Percentiles rank a stretch among this genome's conserved stretches.
These are phyloP conservation scores for Penicillium aurantiogriseum DNA, from an alignment of 2,329 filamentous ascomycete species.

Conservation along the genomic window DNA sequence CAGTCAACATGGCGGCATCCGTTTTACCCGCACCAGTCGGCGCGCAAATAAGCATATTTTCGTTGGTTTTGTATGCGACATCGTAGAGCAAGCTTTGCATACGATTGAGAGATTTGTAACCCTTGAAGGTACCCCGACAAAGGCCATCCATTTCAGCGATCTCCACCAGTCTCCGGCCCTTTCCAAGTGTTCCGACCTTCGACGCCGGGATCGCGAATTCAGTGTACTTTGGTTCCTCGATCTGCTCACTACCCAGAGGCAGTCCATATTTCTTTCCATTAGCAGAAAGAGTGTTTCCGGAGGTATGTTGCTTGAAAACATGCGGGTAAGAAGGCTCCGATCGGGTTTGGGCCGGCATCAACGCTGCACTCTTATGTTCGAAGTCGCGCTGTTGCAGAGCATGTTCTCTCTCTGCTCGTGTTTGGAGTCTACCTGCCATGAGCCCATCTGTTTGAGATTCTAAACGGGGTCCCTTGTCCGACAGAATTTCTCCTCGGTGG, in stretches of 20 bases:
- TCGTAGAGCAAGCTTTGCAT: slow-evolving; percentile 98
- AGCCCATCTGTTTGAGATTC: slow-evolving; percentile 45
- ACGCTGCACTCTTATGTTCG: slow-evolving; percentile 73
- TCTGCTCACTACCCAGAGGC: slow-evolving; percentile 69
- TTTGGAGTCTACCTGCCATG: slow-evolving; percentile 62
- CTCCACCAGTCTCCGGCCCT: slow-evolving; percentile 70
- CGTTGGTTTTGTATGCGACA: slow-evolving; percentile 90
- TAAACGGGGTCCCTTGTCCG: slow-evolving; percentile 33
- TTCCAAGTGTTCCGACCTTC: slow-evolving; percentile 70
- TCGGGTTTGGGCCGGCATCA: slow-evolving; percentile 69
- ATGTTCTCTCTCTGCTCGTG: slow-evolving; percentile 73
- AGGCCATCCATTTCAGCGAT: slow-evolving; percentile 85
- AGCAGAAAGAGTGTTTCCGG: slow-evolving; percentile 79
- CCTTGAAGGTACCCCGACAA: slow-evolving; percentile 86
- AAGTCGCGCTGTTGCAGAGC: slow-evolving; percentile 72
- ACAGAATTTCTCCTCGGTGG: slow-evolving; percentile 67
- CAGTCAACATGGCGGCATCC: slow-evolving; percentile 94
- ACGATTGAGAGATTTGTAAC: slow-evolving; percentile 88
- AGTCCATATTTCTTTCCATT: slow-evolving; percentile 80
- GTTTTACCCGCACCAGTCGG: slow-evolving; percentile 99
- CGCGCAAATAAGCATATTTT: slow-evolving; percentile 98
- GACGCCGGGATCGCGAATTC: slow-evolving; percentile 85
- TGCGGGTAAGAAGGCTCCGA: slow-evolving; percentile 82
- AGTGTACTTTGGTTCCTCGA: slow-evolving; percentile 76
- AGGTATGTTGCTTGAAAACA: slow-evolving; percentile 79